Base-by-base conservation (phyloP, 1,284 basidiomycete species). In the Tilletiaria anomala region DNA sequence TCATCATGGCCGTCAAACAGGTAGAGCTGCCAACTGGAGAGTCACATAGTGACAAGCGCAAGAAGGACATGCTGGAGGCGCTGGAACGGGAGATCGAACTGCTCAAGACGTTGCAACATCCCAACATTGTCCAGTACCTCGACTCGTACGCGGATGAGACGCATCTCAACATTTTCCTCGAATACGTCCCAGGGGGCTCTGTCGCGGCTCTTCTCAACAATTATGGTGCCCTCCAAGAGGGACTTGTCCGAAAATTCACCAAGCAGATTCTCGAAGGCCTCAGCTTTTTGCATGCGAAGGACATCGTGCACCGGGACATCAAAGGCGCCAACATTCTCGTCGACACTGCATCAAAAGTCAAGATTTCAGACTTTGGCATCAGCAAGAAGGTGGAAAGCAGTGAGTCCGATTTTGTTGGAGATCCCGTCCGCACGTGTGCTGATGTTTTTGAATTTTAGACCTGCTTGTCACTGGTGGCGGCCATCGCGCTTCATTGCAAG, bases 1-100 rank as follows among this genome's bases (percentile, higher is more conserved):
- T 89, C 10, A 74, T 97, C 46, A 97, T 99, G 93, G 93, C 93
- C 19, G 93, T 99, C 52, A 97, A 97, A 72, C 91, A 97, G 73
- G 93, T 99, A 37, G 86, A 96, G 61, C 75, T 97, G 20, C 85
- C 87, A 0, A 82, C 80, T 0, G 82, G 83, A 14, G 79, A 81
- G 20, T 80, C 80, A 6, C 78, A 83, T 17, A 91, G 87, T 61
- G 84, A 91, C 59, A 87, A 91, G 61, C 78, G 86, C 51, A 94
- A 93, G 71, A 83, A 83, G 71, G 79, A 76, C 68, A 96, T 96
- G 89, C 76, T 93, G 5, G 85, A 78, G 41, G 91, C 93, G 2
- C 75, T 99, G 29, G 88, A 97, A 68, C 76, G 82, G 24, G 93
- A 99, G 70, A 97, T 97, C 48, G 93, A 91, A 69, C 73, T 97